Percentiles rank a stretch among this genome's conserved stretches.
These are phyloP conservation scores for Penicillium ucsense DNA, from an alignment of 495 filamentous ascomycete species.

Conservation along the genomic window DNA sequence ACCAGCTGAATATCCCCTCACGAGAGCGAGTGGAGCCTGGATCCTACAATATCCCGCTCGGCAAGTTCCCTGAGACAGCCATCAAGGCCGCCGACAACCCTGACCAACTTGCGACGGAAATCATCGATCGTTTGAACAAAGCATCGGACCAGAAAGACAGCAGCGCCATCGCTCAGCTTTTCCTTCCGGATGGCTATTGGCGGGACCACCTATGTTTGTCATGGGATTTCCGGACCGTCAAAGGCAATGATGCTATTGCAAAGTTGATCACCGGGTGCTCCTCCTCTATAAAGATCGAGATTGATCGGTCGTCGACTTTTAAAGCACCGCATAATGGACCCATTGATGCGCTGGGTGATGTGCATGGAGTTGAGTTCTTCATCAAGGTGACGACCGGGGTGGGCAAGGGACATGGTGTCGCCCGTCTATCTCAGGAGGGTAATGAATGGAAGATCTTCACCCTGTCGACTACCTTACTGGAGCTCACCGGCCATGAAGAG, in stretches of 20 bases:
- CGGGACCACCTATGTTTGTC: conserved; percentile 32
- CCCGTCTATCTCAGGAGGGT: conserved; percentile 39
- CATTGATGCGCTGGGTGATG: conserved; percentile 41
- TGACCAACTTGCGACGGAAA: conserved; percentile 28
- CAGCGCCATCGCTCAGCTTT: conserved; percentile 19
- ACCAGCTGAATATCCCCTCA: conserved; percentile 24
- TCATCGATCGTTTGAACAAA: conserved; percentile 41
- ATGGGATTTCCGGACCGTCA: conserved; percentile 43
- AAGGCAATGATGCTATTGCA: conserved; percentile 42
- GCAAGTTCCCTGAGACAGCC: conserved; percentile 23
- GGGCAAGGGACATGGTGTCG: conserved; percentile 46
- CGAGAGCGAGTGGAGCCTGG: conserved; percentile 50
- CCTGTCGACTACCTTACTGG: conserved; percentile 46
- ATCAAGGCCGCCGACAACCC: conserved; percentile 32
- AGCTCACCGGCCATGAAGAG: conserved; percentile 42
- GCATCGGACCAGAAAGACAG: conserved; percentile 29
- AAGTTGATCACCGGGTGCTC: conserved; percentile 34
- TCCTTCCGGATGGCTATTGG: conserved; percentile 40
- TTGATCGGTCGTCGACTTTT: conserved; percentile 38
- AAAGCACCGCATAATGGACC: conserved; percentile 36
- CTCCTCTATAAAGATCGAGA: conserved; percentile 32
- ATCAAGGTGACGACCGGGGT: conserved; percentile 35
- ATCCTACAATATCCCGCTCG: conserved; percentile 41
- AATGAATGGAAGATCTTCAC: conserved; percentile 56
- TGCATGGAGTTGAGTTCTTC: conserved; percentile 44